phyloP scores from a whole-genome alignment of 2,329 filamentous ascomycete species.

The Aspergillus spinulosporus region DNA sequence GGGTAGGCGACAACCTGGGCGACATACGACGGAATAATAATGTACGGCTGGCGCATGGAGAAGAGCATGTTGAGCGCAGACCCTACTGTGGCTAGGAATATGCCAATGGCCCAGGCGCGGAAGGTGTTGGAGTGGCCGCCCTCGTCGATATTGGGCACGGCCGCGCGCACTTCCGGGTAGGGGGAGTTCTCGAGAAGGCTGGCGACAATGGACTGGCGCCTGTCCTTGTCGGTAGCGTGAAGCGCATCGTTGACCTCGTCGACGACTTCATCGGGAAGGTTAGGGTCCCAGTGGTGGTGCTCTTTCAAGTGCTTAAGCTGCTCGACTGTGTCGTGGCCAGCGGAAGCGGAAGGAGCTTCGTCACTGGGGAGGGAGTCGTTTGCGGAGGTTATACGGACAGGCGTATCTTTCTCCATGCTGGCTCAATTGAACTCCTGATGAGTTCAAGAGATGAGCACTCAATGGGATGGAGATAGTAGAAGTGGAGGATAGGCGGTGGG shows the following conservation, averaged over 20 bases:
- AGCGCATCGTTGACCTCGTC: constrained; percentile 62
- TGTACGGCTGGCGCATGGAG: constrained; percentile 57
- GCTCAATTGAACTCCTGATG: background rate
- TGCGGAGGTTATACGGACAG: constrained; percentile 8
- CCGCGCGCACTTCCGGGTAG: constrained; percentile 66
- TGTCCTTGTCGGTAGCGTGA: constrained; percentile 55
- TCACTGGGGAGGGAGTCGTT: constrained; percentile 7
- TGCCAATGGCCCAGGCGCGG: constrained; percentile 63
- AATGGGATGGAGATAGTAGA: background rate
- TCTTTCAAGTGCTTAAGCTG: constrained; percentile 59
- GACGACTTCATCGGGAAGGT: constrained; percentile 63
- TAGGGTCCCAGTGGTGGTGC: constrained; percentile 64
- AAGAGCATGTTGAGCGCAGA: constrained; percentile 64
- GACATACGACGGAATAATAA: constrained; percentile 62
- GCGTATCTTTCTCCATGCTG: background rate
- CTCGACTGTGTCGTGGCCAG: constrained; percentile 23
- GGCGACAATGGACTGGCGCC: constrained; percentile 59
- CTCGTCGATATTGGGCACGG: constrained; percentile 65
- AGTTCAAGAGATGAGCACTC: background rate
- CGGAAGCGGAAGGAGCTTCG: constrained; percentile 2
- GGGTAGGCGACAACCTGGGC: constrained; percentile 65
- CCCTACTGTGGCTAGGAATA: constrained; percentile 63
- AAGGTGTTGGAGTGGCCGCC: constrained; percentile 66
- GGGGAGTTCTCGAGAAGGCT: constrained; percentile 66
- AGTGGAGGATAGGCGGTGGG: too few relatives aligned